Conservation (phyloP, 225 moss, liverwort and hornwort genomes). For the Physcomitrellopsis africana region DNA sequence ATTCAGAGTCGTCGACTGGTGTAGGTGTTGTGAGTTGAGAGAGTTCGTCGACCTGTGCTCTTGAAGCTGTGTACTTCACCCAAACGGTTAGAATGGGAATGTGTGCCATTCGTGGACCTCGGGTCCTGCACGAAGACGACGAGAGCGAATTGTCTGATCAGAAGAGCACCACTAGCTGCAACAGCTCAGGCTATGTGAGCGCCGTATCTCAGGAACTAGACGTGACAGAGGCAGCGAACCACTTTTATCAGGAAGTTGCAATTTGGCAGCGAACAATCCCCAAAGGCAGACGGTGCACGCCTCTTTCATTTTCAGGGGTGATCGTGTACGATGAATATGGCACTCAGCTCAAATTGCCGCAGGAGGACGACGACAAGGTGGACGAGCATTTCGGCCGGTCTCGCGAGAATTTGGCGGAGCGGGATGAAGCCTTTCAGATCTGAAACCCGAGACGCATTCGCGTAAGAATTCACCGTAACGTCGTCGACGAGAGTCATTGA, state of each 20-base stretch:
- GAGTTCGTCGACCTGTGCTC: no score
- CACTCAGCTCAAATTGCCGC: conserved; percentile 33
- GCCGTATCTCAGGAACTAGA: conserved; percentile 25
- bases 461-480: no score
- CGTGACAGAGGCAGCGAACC: neutral
- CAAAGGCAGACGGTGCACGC: conserved; percentile 51
- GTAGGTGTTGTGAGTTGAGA: no score
- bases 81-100: conserved; percentile 35
- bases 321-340: conserved; percentile 55
- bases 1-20: no score
- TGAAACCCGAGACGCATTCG: no score
- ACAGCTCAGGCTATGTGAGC: conserved; percentile 28
- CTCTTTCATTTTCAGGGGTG: conserved; percentile 59
- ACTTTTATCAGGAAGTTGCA: conserved; percentile 3
- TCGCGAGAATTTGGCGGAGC: conserved; percentile 11
- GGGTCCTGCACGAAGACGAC: conserved; percentile 29
- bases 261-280: conserved; percentile 61
- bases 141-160: conserved; percentile 29
- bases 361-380: conserved; percentile 13
- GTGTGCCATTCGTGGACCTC: conserved; percentile 36
- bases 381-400: conserved; percentile 42
- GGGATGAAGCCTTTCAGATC: conserved; percentile 16
- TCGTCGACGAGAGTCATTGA: no score
- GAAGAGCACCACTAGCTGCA: conserved; percentile 37
- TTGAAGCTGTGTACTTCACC: no score